Base-by-base conservation (phyloP, 2,329 filamentous ascomycete genomes). In the Hysterium pulicare region DNA sequence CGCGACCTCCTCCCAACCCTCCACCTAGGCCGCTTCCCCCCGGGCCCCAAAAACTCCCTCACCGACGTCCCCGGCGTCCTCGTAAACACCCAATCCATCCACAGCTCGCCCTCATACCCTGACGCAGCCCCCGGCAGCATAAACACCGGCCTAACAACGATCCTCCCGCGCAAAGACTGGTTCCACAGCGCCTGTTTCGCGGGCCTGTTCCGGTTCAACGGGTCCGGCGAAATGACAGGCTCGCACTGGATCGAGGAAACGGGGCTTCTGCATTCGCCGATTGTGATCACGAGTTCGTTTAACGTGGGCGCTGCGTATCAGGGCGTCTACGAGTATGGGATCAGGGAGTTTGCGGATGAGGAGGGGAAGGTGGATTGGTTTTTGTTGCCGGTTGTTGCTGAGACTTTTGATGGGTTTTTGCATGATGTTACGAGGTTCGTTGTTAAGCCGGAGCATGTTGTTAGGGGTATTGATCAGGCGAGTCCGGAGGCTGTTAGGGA, bases 361-460 rank as follows among this genome's bases (percentile, higher is more conserved):
- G 49, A 65, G 0, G 71, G 72, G 3, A 59, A 69, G 23, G 68
- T 74, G 22, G 74, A 76, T 34, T 74, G 76, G 59, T 79, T 79
- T 47, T 59, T 82, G 7, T 54, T 70, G 5, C 82, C 82, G 0
- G 70, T 83, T 3, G 76, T 85, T 0, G 76, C 70, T 0, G 81
- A 84, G 64, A 85, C 82, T 0, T 84, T 77, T 41, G 81, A 85
- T 50, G 81, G 81, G 8, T 78, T 71, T 47, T 55, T 85, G 23
- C 83, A 77, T 54, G 77, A 84, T 49, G 67, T 80, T 2, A 67
- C 68, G 19, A 71, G 72, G 15, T 80, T 83, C 41, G 71, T 72
- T 1, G 71, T 85, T 2, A 75, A 69, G 19, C 68, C 78, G 0
- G 63, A 75, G 41, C 75, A 82, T 47, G 65, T 84, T 24, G 67